These are phyloP conservation scores for Penicillium sclerotigenum DNA, from an alignment of 2,329 filamentous ascomycete genomes.

Conservation along the genomic window DNA sequence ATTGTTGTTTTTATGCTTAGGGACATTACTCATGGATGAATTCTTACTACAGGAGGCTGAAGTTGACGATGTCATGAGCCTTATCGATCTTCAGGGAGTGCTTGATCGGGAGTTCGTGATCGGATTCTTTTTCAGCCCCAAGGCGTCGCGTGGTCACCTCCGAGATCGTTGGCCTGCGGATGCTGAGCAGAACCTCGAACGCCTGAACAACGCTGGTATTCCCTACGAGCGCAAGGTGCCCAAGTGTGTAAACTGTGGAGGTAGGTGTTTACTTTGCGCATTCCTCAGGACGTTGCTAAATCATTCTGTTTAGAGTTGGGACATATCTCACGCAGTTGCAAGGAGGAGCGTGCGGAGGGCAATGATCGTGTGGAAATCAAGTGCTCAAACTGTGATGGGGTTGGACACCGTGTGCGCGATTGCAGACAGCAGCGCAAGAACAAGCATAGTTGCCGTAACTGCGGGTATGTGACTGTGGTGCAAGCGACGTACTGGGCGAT, in stretches of 20 bases:
- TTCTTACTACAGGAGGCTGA: conserved; percentile 38
- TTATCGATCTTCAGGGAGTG: conserved; percentile 54
- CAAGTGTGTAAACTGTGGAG: conserved; percentile 52
- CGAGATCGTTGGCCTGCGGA: conserved; percentile 49
- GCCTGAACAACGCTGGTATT: conserved; percentile 51
- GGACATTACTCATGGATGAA: conserved; percentile 4
- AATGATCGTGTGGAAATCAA: conserved; percentile 45
- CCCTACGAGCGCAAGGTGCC: conserved; percentile 50
- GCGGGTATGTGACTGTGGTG: conserved; percentile 39
- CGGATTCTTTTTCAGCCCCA: conserved; percentile 47
- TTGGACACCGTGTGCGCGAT: conserved; percentile 51
- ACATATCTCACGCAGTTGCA: conserved; percentile 48
- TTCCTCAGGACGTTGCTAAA: conserved; percentile 5
- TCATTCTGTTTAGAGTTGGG: conserved; percentile 42
- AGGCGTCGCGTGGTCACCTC: conserved; percentile 48
- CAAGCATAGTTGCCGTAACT: conserved; percentile 51
- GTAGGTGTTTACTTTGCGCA: conserved; percentile 26
- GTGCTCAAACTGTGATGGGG: conserved; percentile 49
- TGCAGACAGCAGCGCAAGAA: conserved; percentile 41
- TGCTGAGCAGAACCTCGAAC: conserved; percentile 51
- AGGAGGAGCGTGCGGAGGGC: conserved; percentile 42
- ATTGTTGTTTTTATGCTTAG: background rate
- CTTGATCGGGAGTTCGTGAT: conserved; percentile 51
- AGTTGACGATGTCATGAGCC: conserved; percentile 44
- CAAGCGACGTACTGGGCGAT: background rate